Evolutionary conservation across 2,329 filamentous ascomycete species (phyloP), one percentile per base, ranked within the genome.

Genomic region (Amylocarpus encephaloides): DNA sequence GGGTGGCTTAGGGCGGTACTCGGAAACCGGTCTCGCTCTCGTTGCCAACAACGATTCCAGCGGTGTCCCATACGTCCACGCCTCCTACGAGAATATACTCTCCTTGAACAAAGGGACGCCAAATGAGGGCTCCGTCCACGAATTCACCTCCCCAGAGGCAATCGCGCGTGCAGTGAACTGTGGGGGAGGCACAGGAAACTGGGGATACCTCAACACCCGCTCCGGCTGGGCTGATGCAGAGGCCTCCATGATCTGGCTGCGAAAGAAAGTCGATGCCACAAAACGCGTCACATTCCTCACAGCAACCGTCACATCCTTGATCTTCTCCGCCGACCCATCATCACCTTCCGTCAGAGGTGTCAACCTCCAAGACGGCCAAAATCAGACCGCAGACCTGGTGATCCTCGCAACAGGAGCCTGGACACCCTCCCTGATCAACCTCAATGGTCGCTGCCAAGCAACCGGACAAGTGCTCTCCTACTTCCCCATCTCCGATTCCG

Each of bases 351-450:
- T 68, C n/a, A 72, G 74, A 1, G 87, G 87, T 32, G 86, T 73
- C 18, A 73, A 69, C n/a, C 68, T 86, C 10, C 60, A 62, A 1
- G 69, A 78, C 53, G 75, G 74, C 1, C 66, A 67, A 6, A 70
- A 64, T 9, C 56, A 88, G 6, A 70, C 68, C 3, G 87, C 86
- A 1, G 86, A 88, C 51, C 74, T 95, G 6, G 83, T 87, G 32
- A 74, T 96, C 49, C 75, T 95, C 2, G 90, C 92, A 0, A 83
- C 90, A 0, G 92, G 92, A 13, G 90, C 92, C 4, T 97, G 92
- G 91, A 88, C 87, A 2, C 79, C 83, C 2, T 76, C 79, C 1
- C 75, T 96, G 18, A 71, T 96, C 49, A 86, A 95, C 67, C 73
- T 96, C 1, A 75, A 83, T 42, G 88, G 88, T 22, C 79, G 86